Base-by-base conservation (phyloP, 108 stramenopile genomes). In the Discostella pseudostelligera region DNA sequence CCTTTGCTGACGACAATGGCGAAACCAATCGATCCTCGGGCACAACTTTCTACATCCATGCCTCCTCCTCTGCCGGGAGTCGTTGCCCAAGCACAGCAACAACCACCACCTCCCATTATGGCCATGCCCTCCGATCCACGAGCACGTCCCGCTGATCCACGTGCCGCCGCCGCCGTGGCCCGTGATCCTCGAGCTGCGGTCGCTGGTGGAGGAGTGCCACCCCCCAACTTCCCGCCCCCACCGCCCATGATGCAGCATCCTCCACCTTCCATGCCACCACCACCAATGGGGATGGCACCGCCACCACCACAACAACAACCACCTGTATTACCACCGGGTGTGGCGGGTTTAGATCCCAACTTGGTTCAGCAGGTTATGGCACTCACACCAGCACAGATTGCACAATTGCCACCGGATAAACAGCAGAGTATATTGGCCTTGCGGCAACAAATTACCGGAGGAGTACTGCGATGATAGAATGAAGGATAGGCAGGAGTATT, bases 341-440 rank as follows among this genome's bases (percentile, higher is more conserved):
- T 85, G 19, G 85, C 87, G 8, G 83, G 85, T 16, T 62, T 96
- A 40, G 87, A 91, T 80, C 86, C 90, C 1, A 72, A 67, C 0
- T 76, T 96, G 49, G 84, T 92, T 8, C 92, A 92, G 60, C 92
- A 93, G 72, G 95, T 96, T 49, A 93, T 96, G 92, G 78, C 83
- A 6, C 70, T 94, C 59, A 85, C 81, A 14, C 89, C 87, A 13
- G 71, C 83, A 59, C 88, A 89, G 55, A 93, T 96, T 62, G 67
- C 83, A 10, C 88, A 93, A 64, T 70, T 96, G 47, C 94, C 94
- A 8, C 81, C 84, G 24, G 89, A 96, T 57, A 96, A 96, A 68
- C 88, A 90, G 70, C 82, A 83, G 56, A 89, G 88, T 65, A 96
- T 96, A 70, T 67, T 93, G 47, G 83, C 82, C 8, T 68, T 96